phyloP scores from a whole-genome alignment of 2,329 filamentous ascomycete species.

The Dendrostoma leiphaemia region DNA sequence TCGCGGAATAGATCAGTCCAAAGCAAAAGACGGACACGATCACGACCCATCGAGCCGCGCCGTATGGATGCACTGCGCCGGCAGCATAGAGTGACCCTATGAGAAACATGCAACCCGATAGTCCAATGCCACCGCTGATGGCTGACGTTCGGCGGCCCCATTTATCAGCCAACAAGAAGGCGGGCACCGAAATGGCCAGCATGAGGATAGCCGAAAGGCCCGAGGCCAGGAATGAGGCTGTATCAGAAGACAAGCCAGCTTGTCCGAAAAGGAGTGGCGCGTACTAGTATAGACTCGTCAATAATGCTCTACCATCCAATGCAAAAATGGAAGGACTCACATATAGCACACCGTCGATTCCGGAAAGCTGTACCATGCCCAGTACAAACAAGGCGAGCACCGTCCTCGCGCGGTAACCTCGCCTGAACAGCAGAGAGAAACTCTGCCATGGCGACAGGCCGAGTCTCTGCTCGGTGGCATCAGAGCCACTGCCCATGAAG shows the following conservation, averaged over 20 bases:
- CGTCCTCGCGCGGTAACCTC: constrained; percentile 45
- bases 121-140: constrained; percentile 49
- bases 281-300: constrained; percentile 39
- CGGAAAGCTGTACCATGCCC: constrained; percentile 57
- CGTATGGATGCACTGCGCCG: constrained; percentile 37
- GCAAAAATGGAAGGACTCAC: constrained; percentile 32
- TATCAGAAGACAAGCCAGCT: constrained; percentile 53
- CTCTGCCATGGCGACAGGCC: constrained; percentile 32
- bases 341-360: constrained; percentile 63
- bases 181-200: constrained; percentile 55
- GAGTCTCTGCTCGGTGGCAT: constrained; percentile 24
- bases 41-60: constrained; percentile 47
- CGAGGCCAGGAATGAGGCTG: constrained; percentile 58
- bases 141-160: constrained; percentile 56
- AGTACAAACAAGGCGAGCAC: constrained; percentile 55
- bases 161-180: constrained; percentile 52
- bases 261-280: constrained; percentile 59
- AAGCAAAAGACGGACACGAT: constrained; percentile 50
- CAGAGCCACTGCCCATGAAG: constrained; percentile 29
- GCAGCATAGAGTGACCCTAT: constrained; percentile 53
- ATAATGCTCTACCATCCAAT: not conserved
- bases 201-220: constrained; percentile 60
- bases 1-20: constrained; percentile 41
- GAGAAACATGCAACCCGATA: constrained; percentile 49
- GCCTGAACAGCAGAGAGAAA: constrained; percentile 32